Base-by-base conservation (phyloP, 208 protist species). In the Vickermania spadyakhi region DNA sequence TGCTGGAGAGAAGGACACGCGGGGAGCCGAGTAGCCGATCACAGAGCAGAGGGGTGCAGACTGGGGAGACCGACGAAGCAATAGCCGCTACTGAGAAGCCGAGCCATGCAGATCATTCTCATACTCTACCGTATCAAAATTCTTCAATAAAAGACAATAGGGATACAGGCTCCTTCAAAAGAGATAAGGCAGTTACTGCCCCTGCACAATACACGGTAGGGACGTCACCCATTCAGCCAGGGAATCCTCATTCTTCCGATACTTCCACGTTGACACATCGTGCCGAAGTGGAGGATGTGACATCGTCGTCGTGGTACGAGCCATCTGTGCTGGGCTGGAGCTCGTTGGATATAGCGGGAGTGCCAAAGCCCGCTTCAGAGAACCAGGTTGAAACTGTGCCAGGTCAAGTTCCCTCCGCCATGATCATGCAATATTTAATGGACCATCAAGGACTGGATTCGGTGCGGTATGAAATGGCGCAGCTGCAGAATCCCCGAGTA, bases 341-440 rank as follows among this genome's bases (percentile, higher is more conserved):
- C 26, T 25, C 56, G 21, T 3, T 5, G 18, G 84, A 91, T 45
- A 72, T 74, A 14, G 80, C 72, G 11, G 78, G 83, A 18, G 89
- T 94, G 52, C 79, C 86, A 25, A 73, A 84, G 45, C 56, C 55
- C 21, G 68, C 41, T 21, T 56, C 87, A 26, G 81, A 83, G 41
- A 60, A 58, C 11, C 68, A 90, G 56, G 84, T 91, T 71, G 84
- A 72, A 2, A 69, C 70, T 26, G 51, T 53, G 13, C 42, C 60
- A 14, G 79, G 79, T 49, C 76, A 75, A 21, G 72, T 85, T 29
- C 88, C 88, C 23, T 94, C 88, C 23, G 79, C 72, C 30, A 78
- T 94, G 60, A 75, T 92, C 45, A 68, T 94, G 22, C 79, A 92
- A 72, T 94, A 91, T 61, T 69, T 94, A 55, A 70, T 71, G 42